phyloP scores from a whole-genome alignment of 1,284 basidiomycete genomes.

The Sporisorium iseilematis-ciliati region DNA sequence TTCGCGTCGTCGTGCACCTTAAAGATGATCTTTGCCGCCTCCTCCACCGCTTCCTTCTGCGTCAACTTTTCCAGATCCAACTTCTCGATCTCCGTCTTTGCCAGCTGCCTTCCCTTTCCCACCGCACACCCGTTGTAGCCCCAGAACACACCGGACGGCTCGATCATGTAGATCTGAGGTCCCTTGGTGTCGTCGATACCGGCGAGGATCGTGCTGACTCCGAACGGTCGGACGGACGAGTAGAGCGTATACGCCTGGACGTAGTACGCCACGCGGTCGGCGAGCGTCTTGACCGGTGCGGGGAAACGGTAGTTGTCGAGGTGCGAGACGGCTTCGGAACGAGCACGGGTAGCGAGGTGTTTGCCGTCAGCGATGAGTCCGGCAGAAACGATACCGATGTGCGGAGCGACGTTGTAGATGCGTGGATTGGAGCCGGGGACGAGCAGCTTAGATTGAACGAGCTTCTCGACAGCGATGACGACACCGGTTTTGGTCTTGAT shows the following conservation, averaged over 20 bases:
- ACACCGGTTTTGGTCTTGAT: slow-evolving; percentile 93
- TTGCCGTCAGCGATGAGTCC: slow-evolving; percentile 94
- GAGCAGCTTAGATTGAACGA: slow-evolving; percentile 95
- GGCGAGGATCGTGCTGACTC: slow-evolving; percentile 90
- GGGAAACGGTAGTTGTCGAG: slow-evolving; percentile 82
- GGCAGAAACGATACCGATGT: slow-evolving; percentile 85
- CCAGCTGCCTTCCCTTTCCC: slow-evolving; percentile 95
- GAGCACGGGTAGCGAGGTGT: slow-evolving; percentile 85
- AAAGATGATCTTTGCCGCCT: slow-evolving; percentile 77
- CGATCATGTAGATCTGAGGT: slow-evolving; percentile 88
- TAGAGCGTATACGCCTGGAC: slow-evolving; percentile 97
- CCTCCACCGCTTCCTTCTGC: slow-evolving; percentile 68
- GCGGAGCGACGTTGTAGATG: slow-evolving; percentile 91
- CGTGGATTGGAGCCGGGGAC: slow-evolving; percentile 92
- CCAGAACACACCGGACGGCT: slow-evolving; percentile 93
- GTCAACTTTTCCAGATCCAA: slow-evolving; percentile 84
- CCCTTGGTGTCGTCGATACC: slow-evolving; percentile 81
- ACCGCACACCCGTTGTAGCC: slow-evolving; percentile 77
- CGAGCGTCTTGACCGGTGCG: slow-evolving; percentile 83
- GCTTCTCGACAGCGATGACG: slow-evolving; percentile 91
- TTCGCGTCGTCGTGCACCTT: slow-evolving; percentile 96
- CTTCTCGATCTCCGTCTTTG: slow-evolving; percentile 98
- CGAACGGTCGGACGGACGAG: slow-evolving; percentile 97
- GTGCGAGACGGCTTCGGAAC: slow-evolving; percentile 84
- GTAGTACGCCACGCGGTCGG: slow-evolving; percentile 87